Evolutionary conservation across 2,329 filamentous ascomycete species (phyloP).

Genomic region (Colletotrichum magnum): DNA sequence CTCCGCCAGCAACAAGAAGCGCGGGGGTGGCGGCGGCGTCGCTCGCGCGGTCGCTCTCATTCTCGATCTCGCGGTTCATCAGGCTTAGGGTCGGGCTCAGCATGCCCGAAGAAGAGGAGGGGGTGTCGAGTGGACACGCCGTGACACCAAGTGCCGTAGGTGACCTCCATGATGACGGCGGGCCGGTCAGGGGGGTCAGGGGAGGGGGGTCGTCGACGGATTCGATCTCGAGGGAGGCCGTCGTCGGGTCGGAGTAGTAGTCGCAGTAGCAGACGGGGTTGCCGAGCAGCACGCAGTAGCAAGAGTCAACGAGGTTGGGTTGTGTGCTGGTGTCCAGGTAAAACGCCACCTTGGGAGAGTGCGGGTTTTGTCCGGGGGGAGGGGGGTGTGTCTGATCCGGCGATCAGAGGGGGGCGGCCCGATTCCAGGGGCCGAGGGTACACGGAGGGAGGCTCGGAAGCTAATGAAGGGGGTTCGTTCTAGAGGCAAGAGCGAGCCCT

Average conservation of each 20-base stretch:
- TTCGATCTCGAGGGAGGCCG: constrained; percentile 22
- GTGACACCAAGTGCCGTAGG: constrained; percentile 42
- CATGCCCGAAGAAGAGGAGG: constrained; percentile 41
- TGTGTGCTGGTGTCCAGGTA: constrained; percentile 39
- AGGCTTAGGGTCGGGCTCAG: constrained; percentile 41
- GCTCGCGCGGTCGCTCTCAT: constrained; percentile 39
- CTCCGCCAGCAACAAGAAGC: background rate
- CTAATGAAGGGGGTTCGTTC: background rate
- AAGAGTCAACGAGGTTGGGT: constrained; percentile 40
- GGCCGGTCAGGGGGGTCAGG: constrained; percentile 11
- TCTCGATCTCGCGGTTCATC: constrained; percentile 33
- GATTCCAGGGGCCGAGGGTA: constrained; percentile 11
- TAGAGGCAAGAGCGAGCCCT: constrained; percentile 38
- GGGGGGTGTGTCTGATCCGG: constrained; percentile 12
- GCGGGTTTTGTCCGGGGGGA: constrained; percentile 1
- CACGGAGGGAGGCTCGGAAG: background rate
- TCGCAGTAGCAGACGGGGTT: constrained; percentile 40
- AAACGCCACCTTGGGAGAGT: constrained; percentile 41
- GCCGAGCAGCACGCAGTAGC: constrained; percentile 41
- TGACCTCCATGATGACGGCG: constrained; percentile 41
- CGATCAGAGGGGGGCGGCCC: constrained; percentile 21
- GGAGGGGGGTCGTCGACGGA: constrained; percentile 37
- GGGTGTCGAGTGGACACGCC: constrained; percentile 42
- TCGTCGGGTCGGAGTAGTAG: constrained; percentile 29
- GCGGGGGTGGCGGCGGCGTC: constrained; percentile 28